A percentile compares a stretch with the other conserved stretches of the same genome.
These are phyloP conservation scores for Fonsecaea monophora DNA, from an alignment of 2,329 filamentous ascomycete species.

Conservation along the genomic window DNA sequence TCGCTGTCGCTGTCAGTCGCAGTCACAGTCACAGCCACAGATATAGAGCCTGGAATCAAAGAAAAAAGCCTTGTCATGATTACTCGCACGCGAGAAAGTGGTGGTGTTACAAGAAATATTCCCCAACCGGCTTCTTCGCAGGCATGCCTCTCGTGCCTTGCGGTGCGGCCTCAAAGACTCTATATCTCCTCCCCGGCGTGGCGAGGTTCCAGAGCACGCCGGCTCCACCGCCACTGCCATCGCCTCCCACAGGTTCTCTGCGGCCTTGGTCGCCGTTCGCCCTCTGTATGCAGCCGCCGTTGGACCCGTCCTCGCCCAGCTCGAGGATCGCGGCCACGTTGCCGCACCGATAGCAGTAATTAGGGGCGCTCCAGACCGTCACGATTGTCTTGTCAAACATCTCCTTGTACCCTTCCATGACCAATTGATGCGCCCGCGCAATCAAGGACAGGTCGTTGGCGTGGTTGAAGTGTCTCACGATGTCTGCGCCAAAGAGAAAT, in stretches of 20 bases:
- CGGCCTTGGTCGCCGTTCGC: conserved; percentile 53
- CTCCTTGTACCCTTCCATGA: conserved; percentile 99
- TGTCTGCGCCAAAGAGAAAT: conserved; percentile 93
- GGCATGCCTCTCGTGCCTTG: conserved; percentile 98
- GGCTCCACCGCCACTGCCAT: conserved; percentile 28
- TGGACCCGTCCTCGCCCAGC: conserved; percentile 68
- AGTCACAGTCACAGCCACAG: background rate
- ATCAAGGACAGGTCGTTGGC: conserved; percentile 91
- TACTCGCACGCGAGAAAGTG: background rate
- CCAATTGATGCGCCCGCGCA: conserved; percentile 91
- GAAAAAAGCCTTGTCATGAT: too few species aligned
- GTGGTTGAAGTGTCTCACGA: conserved; percentile 95
- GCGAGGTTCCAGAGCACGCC: conserved; percentile 43
- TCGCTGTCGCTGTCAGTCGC: too few species aligned
- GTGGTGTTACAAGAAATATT: conserved; percentile 77
- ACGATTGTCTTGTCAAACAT: conserved; percentile 98
- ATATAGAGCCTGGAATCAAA: background rate
- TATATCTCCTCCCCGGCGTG: conserved; percentile 86
- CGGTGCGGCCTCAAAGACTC: conserved; percentile 94
- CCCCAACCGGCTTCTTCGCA: conserved; percentile 95
- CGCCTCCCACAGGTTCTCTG: conserved; percentile 44
- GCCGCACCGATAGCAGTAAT: conserved; percentile 95
- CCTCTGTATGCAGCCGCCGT: conserved; percentile 55
- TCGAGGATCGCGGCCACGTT: conserved; percentile 96
- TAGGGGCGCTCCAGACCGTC: conserved; percentile 97